Evolutionary conservation across 2,329 filamentous ascomycete species (phyloP), one percentile per base, ranked within the genome.

Genomic region (Mycosphaerella sp.): DNA sequence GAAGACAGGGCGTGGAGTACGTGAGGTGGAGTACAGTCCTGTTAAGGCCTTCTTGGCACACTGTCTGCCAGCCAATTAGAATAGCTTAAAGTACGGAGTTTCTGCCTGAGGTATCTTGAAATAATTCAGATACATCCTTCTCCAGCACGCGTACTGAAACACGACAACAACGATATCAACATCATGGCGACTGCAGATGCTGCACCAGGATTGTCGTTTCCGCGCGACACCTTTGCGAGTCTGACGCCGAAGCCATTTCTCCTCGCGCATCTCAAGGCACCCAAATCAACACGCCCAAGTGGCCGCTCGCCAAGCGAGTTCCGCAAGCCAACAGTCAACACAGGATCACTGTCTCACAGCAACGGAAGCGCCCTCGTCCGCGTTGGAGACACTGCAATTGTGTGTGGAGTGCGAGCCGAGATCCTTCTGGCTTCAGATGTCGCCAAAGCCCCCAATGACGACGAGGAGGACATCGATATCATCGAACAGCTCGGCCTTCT

Each of bases 341-440:
- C 82, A 0, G 86, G 87, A 21, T 93, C 88, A 17, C 75, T 98
- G 44, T 87, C 89, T 0, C 89, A 98, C 68, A 86, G 89, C 50
- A 85, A 95, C 66, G 93, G 93, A 45, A 94, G 88, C 62, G 86
- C 91, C 0, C 85, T 97, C 0, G 86, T 97, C 44, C 82, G 93
- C 32, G 76, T 87, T 45, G 93, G 93, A 41, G 88, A 94, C 68
- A 97, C 91, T 1, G 89, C 89, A 1, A 88, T 90, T n/a, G 90
- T 98, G 34, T 96, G 90, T 66, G 93, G 91, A 51, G 82, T 98
- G 16, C 82, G 91, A 40, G 90, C 79, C 46, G 93, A 98, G 71
- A 84, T 95, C 6, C 75, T 98, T 21, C 77, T 84, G 42, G 84
- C 86, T 2, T 78, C 79, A 44, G 82, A 88, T 66, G 87, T 94